Evolutionary conservation across 495 filamentous ascomycete genomes (phyloP).

Genomic region (Cercophora scortea): DNA sequence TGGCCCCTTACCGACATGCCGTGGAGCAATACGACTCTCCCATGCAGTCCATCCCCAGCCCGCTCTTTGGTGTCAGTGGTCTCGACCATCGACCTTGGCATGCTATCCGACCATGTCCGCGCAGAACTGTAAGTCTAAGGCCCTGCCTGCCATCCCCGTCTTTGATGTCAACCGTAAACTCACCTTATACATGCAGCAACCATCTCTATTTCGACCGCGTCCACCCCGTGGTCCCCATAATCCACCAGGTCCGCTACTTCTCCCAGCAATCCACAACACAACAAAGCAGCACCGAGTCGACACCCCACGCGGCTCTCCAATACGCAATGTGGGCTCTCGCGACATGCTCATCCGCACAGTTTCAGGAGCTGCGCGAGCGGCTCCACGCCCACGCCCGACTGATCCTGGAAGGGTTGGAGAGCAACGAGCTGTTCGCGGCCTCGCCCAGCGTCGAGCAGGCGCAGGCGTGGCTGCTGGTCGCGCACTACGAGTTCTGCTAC

Average conservation of each 20-base stretch:
- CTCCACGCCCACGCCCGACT: neutral
- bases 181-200: neutral
- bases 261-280: neutral
- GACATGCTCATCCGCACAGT: neutral
- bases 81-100: no score
- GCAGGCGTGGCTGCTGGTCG: neutral
- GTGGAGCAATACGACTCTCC: no score
- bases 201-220: neutral
- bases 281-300: neutral
- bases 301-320: neutral
- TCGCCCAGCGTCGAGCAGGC: neutral
- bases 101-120: neutral
- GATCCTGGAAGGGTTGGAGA: conserved; percentile 35
- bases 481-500: neutral
- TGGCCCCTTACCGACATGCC: no score
- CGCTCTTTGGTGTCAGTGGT: no score
- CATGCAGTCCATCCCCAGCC: no score
- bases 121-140: neutral
- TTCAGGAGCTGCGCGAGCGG: neutral
- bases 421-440: conserved; percentile 25
- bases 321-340: neutral
- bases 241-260: neutral
- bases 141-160: neutral
- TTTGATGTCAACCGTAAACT: neutral
- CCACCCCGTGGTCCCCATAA: neutral